phyloP scores from a whole-genome alignment of 305 asterid species.

The Fraxinus baroniana region DNA sequence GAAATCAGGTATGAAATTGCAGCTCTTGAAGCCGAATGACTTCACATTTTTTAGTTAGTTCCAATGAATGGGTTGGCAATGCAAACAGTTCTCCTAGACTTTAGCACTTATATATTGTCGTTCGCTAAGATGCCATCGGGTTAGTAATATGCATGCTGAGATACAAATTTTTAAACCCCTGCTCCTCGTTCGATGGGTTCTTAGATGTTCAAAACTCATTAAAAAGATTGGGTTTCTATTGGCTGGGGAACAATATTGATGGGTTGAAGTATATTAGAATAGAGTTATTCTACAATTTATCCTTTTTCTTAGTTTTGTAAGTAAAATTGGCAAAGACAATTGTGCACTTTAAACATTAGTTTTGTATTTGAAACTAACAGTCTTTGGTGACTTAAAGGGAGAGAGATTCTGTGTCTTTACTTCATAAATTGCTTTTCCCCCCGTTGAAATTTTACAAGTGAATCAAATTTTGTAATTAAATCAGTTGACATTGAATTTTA shows the following conservation, averaged over 20 bases:
- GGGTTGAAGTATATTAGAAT: neutral
- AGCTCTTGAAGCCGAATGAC: constrained; percentile 57
- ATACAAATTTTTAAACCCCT: constrained; percentile 4
- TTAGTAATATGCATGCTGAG: neutral
- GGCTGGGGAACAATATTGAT: neutral
- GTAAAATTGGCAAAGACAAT: neutral
- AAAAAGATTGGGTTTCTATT: neutral
- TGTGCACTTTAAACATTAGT: neutral
- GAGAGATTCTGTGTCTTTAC: neutral
- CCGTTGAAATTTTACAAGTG: neutral
- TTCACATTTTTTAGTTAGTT: constrained; percentile 8
- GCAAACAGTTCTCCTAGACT: constrained; percentile 9
- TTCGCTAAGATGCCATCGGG: neutral
- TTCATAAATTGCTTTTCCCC: neutral
- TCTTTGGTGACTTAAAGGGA: neutral
- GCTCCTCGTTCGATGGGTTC: neutral
- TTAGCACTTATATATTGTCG: neutral
- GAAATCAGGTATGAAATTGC: constrained; percentile 94
- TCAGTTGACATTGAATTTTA: neutral
- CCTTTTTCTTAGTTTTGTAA: neutral
- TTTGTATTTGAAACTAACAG: neutral
- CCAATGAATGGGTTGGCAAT: neutral
- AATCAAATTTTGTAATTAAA: neutral
- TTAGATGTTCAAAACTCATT: neutral
- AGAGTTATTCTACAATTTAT: neutral